phyloP scores from a whole-genome alignment of 2,329 filamentous ascomycete genomes.

The Pseudocercospora eumusae region DNA sequence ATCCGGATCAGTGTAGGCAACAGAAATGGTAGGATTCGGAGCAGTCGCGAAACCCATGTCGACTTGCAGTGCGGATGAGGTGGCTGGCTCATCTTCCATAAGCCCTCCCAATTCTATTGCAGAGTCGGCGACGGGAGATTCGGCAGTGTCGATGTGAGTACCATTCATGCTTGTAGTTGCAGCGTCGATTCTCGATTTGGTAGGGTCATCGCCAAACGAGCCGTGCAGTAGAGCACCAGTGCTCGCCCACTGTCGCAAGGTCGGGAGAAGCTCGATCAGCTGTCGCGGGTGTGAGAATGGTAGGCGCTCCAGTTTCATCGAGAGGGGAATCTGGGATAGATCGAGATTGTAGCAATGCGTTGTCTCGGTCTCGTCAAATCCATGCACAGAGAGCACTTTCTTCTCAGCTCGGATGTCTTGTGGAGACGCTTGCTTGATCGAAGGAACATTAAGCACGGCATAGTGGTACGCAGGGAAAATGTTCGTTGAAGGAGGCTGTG shows the following conservation, averaged over 20 bases:
- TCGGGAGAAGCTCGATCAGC: constrained; percentile 70
- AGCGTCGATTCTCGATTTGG: not conserved
- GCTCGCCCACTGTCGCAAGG: constrained; percentile 73
- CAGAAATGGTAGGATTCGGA: constrained; percentile 36
- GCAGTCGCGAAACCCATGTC: constrained; percentile 38
- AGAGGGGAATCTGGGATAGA: constrained; percentile 72
- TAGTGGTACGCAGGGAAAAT: constrained; percentile 28
- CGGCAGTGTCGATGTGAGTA: not conserved
- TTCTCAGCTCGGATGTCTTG: not conserved
- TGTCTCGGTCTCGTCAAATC: constrained; percentile 17
- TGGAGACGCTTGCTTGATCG: not conserved
- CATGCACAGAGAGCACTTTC: constrained; percentile 3
- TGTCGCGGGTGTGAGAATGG: constrained; percentile 79
- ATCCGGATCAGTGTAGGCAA: constrained; percentile 47
- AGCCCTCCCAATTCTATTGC: constrained; percentile 4
- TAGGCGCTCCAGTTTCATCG: constrained; percentile 65
- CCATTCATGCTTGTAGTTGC: not conserved
- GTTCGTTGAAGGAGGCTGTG: constrained; percentile 53
- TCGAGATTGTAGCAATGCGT: constrained; percentile 62
- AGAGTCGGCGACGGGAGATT: constrained; percentile 8
- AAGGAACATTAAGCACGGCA: constrained; percentile 20
- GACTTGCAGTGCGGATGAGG: constrained; percentile 28
- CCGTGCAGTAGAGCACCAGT: constrained; percentile 63
- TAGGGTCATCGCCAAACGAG: constrained; percentile 17
- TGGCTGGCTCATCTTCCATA: not conserved